Percentiles rank a stretch among this genome's conserved stretches.
Conservation (phyloP, 2,329 filamentous ascomycete species). For the Diaporthe australafricana region DNA sequence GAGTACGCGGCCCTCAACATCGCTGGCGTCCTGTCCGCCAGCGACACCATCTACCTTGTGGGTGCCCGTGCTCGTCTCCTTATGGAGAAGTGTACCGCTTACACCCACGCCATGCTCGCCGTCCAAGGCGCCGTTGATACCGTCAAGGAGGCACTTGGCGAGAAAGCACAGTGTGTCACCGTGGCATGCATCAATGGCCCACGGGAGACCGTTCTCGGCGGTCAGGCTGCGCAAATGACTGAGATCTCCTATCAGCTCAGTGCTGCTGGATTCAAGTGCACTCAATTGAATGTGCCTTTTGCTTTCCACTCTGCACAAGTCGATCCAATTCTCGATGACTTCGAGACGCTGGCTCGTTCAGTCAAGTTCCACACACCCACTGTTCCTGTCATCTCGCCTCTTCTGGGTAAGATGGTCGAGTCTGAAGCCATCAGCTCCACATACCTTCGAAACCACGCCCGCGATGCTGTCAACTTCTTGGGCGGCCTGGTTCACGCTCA, state of each 20-base stretch:
- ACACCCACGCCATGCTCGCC: constrained; percentile 72
- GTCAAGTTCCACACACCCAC: constrained; percentile 57
- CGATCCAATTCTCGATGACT: constrained; percentile 66
- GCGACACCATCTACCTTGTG: constrained; percentile 79
- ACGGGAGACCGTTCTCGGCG: constrained; percentile 78
- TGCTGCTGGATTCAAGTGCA: constrained; percentile 54
- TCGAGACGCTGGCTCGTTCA: constrained; percentile 59
- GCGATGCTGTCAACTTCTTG: constrained; percentile 77
- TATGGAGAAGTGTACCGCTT: constrained; percentile 71
- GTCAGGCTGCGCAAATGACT: constrained; percentile 54
- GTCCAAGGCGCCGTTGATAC: constrained; percentile 61
- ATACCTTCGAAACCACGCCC: constrained; percentile 74
- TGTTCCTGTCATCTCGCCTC: constrained; percentile 75
- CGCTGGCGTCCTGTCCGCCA: constrained; percentile 76
- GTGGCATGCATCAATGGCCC: constrained; percentile 82
- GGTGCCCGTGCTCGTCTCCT: constrained; percentile 75
- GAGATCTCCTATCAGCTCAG: constrained; percentile 54
- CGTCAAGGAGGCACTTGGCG: constrained; percentile 63
- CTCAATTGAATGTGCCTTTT: constrained; percentile 61
- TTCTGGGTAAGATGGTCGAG: constrained; percentile 71
- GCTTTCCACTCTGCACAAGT: constrained; percentile 67
- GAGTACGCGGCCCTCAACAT: constrained; percentile 78
- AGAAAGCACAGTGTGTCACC: constrained; percentile 53
- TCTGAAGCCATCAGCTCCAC: constrained; percentile 66
- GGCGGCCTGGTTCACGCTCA: constrained; percentile 70